phyloP scores from a whole-genome alignment of 148 eudicot genomes.

The Vaccinium corymbosum region DNA sequence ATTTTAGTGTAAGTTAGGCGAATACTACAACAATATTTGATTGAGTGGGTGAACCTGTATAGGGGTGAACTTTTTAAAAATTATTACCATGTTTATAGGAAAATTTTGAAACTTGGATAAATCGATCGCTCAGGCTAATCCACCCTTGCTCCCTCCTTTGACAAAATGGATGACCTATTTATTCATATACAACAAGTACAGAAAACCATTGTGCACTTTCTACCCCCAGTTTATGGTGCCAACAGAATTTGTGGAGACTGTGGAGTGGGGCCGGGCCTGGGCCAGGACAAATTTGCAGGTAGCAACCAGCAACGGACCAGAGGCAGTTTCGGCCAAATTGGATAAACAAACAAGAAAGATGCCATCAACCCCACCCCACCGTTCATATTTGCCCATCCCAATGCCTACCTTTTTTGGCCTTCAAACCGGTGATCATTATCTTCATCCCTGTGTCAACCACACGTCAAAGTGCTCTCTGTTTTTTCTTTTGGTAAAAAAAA shows the following conservation, averaged over 20 bases:
- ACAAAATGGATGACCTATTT: neutral
- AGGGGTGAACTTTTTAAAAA: too few relatives aligned
- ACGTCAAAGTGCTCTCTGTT: neutral
- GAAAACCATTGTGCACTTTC: too few relatives aligned
- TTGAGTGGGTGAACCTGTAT: too few relatives aligned
- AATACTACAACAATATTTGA: too few relatives aligned
- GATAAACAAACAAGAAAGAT: constrained; percentile 2
- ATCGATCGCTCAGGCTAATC: too few relatives aligned
- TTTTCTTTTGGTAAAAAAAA: neutral
- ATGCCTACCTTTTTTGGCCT: neutral
- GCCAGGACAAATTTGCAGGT: constrained; percentile 12
- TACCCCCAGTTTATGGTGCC: too few relatives aligned
- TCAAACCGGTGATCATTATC: neutral
- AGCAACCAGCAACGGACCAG: neutral
- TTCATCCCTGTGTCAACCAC: neutral
- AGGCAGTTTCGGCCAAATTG: neutral
- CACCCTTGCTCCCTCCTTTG: too few relatives aligned
- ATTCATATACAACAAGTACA: neutral
- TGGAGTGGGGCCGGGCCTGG: neutral
- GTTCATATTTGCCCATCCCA: neutral
- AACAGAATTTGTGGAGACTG: neutral
- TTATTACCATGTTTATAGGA: too few relatives aligned
- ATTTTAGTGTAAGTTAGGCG: too few relatives aligned
- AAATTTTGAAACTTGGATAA: too few relatives aligned
- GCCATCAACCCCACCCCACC: neutral